Conservation (phyloP, 345 rosid genomes). For the Pistacia integerrima region DNA sequence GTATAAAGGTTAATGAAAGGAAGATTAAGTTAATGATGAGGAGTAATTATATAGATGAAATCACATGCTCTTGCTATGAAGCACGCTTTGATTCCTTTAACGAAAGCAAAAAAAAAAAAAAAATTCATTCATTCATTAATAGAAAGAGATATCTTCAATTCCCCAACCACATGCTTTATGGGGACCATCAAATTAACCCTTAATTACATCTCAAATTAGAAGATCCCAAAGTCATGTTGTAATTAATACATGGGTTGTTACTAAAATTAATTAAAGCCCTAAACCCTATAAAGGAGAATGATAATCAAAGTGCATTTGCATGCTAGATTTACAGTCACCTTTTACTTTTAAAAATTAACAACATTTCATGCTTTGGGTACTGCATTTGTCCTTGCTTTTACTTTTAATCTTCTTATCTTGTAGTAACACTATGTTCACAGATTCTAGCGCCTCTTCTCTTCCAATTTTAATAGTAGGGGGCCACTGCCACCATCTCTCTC, state of each 20-base stretch:
- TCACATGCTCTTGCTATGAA: constrained; percentile 45
- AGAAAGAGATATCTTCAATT: constrained; percentile 3
- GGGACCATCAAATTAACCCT: constrained; percentile 31
- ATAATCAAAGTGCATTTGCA: constrained; percentile 36
- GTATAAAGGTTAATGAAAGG: too few relatives aligned
- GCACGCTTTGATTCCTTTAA: constrained; percentile 62
- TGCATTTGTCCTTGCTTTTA: constrained; percentile 29
- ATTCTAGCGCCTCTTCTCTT: constrained; percentile 8
- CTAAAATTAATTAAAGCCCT: constrained; percentile 13
- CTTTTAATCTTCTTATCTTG: constrained; percentile 25
- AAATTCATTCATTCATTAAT: too few relatives aligned
- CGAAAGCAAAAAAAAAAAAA: constrained; percentile 26
- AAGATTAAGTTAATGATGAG: not conserved
- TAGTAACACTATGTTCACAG: constrained; percentile 32
- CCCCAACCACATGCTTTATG: constrained; percentile 55
- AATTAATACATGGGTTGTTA: too few relatives aligned
- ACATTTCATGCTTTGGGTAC: constrained; percentile 39
- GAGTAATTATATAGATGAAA: constrained; percentile 35
- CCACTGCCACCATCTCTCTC: too few relatives aligned
- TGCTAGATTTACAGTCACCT: constrained; percentile 44
- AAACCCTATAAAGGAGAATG: constrained; percentile 40
- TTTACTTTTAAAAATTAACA: constrained; percentile 35
- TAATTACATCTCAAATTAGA: constrained; percentile 25
- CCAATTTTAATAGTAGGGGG: not conserved
- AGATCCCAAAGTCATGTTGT: constrained; percentile 42